Conservation (phyloP, 2,329 filamentous ascomycete species). For the Corynespora cassiicola region DNA sequence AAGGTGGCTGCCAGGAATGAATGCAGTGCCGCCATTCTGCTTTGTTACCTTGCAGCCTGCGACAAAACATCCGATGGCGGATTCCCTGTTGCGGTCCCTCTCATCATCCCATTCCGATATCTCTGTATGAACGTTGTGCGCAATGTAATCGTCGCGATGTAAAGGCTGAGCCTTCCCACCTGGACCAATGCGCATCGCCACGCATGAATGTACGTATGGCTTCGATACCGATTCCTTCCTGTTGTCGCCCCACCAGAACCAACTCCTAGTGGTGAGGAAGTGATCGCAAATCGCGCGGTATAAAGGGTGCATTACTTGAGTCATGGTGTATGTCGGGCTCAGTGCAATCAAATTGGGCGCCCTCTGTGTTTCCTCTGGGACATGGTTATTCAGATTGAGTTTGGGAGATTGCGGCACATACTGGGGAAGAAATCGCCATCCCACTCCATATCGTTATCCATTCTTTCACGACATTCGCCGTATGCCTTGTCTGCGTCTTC, state of each 20-base stretch:
- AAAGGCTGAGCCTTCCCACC: constrained; percentile 33
- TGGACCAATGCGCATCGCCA: constrained; percentile 21
- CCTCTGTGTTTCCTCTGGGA: constrained; percentile 18
- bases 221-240: constrained; percentile 31
- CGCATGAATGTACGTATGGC: constrained; percentile 25
- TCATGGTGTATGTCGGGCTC: constrained; percentile 16
- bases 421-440: constrained; percentile 19
- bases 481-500: constrained; percentile 16
- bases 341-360: constrained; percentile 13
- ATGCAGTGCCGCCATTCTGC: constrained; percentile 45
- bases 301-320: constrained; percentile 29
- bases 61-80: constrained; percentile 42
- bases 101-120: constrained; percentile 17
- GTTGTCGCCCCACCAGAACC: constrained; percentile 36
- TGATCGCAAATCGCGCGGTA: constrained; percentile 31
- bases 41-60: constrained; percentile 37
- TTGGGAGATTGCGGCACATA: constrained; percentile 1
- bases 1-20: constrained; percentile 48
- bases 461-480: constrained; percentile 13
- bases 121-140: constrained; percentile 26
- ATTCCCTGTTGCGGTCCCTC: constrained; percentile 27
- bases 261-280: constrained; percentile 32
- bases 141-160: constrained; percentile 37
- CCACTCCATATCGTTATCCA: constrained; percentile 18
- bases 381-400: background rate